A percentile compares a stretch with the other conserved stretches of the same genome.
phyloP scores from a whole-genome alignment of 2,329 filamentous ascomycete species.

The Coniochaeta hoffmannii region DNA sequence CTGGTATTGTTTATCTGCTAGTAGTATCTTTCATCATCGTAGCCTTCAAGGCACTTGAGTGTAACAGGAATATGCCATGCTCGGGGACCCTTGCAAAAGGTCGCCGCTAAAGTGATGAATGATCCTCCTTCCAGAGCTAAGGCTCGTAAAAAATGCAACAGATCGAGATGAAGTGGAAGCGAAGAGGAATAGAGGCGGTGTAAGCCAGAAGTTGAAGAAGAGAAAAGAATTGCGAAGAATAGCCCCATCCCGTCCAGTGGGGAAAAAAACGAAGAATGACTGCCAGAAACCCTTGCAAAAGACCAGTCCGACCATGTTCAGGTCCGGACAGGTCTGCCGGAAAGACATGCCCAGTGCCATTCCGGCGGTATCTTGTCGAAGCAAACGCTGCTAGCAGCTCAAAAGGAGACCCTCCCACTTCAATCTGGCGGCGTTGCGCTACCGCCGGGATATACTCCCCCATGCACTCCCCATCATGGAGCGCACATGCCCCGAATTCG shows the following conservation, averaged over 20 bases:
- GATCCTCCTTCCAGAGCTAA: neutral
- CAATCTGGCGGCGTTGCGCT: neutral
- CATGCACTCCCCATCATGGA: neutral
- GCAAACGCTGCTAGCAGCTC: neutral
- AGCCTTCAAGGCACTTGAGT: conserved; percentile 1
- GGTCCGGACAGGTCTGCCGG: too few relatives aligned
- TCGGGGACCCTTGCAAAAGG: neutral
- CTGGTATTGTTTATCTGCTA: conserved; percentile 2
- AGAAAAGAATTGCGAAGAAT: neutral
- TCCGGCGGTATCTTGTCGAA: neutral
- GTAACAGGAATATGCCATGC: neutral
- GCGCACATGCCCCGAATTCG: neutral
- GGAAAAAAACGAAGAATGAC: neutral
- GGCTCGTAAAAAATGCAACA: conserved; percentile 1
- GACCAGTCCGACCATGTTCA: neutral
- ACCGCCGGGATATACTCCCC: conserved; percentile 1
- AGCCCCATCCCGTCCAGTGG: neutral
- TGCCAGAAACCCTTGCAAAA: neutral
- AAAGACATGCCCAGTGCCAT: neutral
- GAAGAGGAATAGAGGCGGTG: neutral
- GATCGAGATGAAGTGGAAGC: neutral
- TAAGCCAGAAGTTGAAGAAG: neutral
- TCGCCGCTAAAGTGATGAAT: neutral
- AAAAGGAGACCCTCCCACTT: neutral
- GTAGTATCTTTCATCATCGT: conserved; percentile 1